Base-by-base conservation (phyloP, 2,329 filamentous ascomycete species). In the Sporothrix dimorphospora region DNA sequence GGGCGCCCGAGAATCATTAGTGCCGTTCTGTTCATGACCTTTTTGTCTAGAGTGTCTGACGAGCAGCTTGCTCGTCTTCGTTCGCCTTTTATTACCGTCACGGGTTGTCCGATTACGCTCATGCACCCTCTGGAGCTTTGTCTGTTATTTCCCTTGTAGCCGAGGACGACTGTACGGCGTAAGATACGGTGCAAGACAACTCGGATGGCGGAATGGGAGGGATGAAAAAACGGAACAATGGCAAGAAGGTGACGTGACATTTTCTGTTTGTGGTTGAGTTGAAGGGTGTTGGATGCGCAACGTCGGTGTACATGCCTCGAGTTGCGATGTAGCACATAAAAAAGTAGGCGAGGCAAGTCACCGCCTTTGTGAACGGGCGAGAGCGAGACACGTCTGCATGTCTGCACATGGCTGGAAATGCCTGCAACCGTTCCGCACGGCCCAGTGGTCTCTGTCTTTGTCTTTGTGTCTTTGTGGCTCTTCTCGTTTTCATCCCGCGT, bases 391-490 rank as follows among this genome's bases (percentile, higher is more conserved):
- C 14, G 63, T 34, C 65, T 38, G 42, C 59, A 67, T 67, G 45
- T 34, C 27, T 67, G 27, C 65, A 67, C 65, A 51, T 51, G 65
- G 45, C 27, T 67, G 65, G 45, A 34, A 45, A 51, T 51, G 51
- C 65, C 45, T 67, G 65, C 65, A 67, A 38, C 38, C 59, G 38
- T 6, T 40, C 38, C 24, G 34, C 9, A 40, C 34, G 34, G 57
- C 57, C 57, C 57, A 63, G 34, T 63, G 57, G 57, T 42, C 34
- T 3, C 2, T 57, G 53, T 8, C 27, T 57, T 5, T 34, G 14
- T 57, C 27, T 57, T 12, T 30, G 55, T n/a, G 19, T 12, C 21
- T 11, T 40, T 27, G 49, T 21, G 49, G 9, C 30, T 34, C 16
- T 34, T 34, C 34, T 34, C 53, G 30, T 34, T 59, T 19, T n/a